Evolutionary conservation across 2,329 filamentous ascomycete genomes (phyloP).

Genomic region (Aspergillus ochraceoroseus): DNA sequence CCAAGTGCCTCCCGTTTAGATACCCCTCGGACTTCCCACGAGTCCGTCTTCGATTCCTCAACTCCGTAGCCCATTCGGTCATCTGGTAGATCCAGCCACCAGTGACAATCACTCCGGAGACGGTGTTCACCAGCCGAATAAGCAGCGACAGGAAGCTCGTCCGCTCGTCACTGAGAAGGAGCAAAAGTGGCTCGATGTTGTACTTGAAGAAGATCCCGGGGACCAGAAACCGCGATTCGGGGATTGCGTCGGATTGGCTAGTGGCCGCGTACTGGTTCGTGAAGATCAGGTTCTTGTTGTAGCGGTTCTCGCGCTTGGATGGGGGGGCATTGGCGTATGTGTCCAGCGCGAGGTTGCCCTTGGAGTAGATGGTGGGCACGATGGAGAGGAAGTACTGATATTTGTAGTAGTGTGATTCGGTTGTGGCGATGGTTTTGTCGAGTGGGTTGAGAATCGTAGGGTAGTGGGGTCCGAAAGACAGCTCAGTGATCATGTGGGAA

Average conservation of each 20-base stretch:
- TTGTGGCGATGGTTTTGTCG: constrained; percentile 78
- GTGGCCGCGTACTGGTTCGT: constrained; percentile 99
- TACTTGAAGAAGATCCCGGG: constrained; percentile 98
- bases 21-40: constrained; percentile 46
- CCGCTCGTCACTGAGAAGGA: constrained; percentile 78
- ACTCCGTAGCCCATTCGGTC: constrained; percentile 64
- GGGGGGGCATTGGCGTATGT: constrained; percentile 38
- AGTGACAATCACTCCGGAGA: constrained; percentile 85
- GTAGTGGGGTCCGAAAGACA: constrained; percentile 97
- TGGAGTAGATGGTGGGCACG: constrained; percentile 88
- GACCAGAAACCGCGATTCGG: constrained; percentile 58
- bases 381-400: constrained; percentile 97
- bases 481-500: constrained; percentile 89
- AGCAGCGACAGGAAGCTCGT: constrained; percentile 68
- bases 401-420: constrained; percentile 77
- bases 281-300: constrained; percentile 59
- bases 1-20: constrained; percentile 42
- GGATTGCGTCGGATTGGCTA: constrained; percentile 64
- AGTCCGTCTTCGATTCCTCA: constrained; percentile 41
- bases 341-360: constrained; percentile 45
- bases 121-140: constrained; percentile 81
- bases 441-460: constrained; percentile 89
- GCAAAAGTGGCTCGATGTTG: constrained; percentile 91
- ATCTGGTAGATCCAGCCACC: constrained; percentile 91
- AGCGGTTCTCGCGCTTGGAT: constrained; percentile 32